phyloP scores from a whole-genome alignment of 495 filamentous ascomycete species.

The Podospora appendiculata region DNA sequence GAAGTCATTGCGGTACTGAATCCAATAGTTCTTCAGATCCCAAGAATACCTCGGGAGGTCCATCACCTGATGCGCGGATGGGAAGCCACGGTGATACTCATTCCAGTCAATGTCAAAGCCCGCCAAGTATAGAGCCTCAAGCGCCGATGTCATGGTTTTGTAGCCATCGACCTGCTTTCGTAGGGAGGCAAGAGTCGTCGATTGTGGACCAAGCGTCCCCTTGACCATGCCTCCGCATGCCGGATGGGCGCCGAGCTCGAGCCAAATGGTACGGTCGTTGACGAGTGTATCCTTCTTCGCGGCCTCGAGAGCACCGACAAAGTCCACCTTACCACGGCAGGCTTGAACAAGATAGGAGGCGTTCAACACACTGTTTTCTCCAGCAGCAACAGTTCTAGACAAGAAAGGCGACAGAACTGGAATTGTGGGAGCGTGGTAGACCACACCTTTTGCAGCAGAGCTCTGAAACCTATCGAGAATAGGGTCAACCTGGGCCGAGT shows the following conservation, averaged over 20 bases:
- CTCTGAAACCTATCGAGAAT: slow-evolving; percentile 61
- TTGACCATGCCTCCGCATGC: slow-evolving; percentile 65
- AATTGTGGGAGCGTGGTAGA: slow-evolving; percentile 50
- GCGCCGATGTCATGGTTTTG: slow-evolving; percentile 52
- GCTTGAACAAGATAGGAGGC: slow-evolving; percentile 57
- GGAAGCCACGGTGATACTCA: slow-evolving; percentile 71
- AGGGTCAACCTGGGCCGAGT: slow-evolving; percentile 69
- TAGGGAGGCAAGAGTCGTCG: slow-evolving; percentile 49
- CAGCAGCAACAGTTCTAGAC: slow-evolving; percentile 46
- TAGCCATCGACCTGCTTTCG: slow-evolving; percentile 51
- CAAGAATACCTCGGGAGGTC: slow-evolving; percentile 70
- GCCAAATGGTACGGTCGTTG: slow-evolving; percentile 47
- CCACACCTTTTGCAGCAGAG: slow-evolving; percentile 44
- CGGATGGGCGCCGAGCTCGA: slow-evolving; percentile 66
- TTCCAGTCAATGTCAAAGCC: slow-evolving; percentile 69
- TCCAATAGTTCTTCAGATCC: slow-evolving; percentile 79
- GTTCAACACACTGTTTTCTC: slow-evolving; percentile 30
- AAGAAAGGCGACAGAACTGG: slow-evolving; percentile 66
- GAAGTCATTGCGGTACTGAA: slow-evolving; percentile 63
- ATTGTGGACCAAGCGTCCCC: slow-evolving; percentile 49
- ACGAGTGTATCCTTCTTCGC: slow-evolving; percentile 43
- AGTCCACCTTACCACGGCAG: slow-evolving; percentile 66
- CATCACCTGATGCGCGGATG: slow-evolving; percentile 51
- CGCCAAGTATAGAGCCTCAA: slow-evolving; percentile 53
- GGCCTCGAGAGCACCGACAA: slow-evolving; percentile 54